Evolutionary conservation across 2,329 filamentous ascomycete species (phyloP).

Genomic region (Alternaria metachromatica): DNA sequence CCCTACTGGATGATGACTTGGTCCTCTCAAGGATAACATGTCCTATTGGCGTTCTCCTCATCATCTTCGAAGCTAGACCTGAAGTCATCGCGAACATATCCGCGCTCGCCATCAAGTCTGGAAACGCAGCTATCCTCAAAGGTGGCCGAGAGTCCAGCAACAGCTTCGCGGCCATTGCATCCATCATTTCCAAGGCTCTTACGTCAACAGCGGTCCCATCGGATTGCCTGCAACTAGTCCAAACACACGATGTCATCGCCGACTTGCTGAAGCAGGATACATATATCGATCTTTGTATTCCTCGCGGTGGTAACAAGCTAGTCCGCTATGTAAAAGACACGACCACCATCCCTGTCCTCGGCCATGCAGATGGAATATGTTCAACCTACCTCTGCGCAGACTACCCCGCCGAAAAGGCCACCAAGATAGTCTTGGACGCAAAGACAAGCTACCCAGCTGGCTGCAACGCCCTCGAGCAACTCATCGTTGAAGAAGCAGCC

Average conservation of each 20-base stretch:
- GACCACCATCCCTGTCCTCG: conserved; percentile 93
- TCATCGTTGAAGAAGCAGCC: conserved; percentile 79
- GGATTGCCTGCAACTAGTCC: conserved; percentile 89
- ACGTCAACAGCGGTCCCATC: conserved; percentile 77
- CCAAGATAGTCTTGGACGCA: conserved; percentile 82
- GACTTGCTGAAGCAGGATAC: conserved; percentile 85
- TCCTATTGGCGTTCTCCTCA: conserved; percentile 95
- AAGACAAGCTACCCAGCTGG: conserved; percentile 95
- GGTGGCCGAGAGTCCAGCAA: conserved; percentile 95
- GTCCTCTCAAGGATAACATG: conserved; percentile 87
- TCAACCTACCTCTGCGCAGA: conserved; percentile 82
- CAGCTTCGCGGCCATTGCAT: conserved; percentile 91
- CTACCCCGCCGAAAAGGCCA: conserved; percentile 74
- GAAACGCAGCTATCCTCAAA: conserved; percentile 96
- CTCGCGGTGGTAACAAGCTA: conserved; percentile 86
- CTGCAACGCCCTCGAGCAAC: conserved; percentile 92
- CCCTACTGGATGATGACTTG: conserved; percentile 84
- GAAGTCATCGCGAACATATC: conserved; percentile 99
- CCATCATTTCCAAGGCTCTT: conserved; percentile 81
- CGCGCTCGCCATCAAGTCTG: conserved; percentile 93
- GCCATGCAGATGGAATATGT: conserved; percentile 94
- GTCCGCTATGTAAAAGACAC: conserved; percentile 88
- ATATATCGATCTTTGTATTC: conserved; percentile 94
- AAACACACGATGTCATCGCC: conserved; percentile 87
- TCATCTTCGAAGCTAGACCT: conserved; percentile 97